These are phyloP conservation scores for Vigna nakashimae DNA, from an alignment of 306 rosid genomes.

Conservation along the genomic window DNA sequence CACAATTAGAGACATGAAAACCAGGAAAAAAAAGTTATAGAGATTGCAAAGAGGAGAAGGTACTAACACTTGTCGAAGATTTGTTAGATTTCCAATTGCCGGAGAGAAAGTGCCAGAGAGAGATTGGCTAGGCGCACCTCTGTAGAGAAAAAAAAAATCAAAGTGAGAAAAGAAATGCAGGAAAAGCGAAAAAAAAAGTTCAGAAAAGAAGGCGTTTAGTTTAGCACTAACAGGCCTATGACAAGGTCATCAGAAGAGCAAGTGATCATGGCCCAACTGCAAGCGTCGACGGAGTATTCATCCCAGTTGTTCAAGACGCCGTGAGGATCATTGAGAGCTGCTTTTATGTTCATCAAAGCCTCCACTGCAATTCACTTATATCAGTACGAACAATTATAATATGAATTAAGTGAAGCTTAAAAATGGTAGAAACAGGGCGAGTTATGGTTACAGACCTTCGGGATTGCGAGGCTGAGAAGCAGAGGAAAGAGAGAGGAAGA, in stretches of 20 bases:
- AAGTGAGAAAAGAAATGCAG: background rate
- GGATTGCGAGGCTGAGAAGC: slow-evolving; percentile 90
- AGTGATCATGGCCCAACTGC: slow-evolving; percentile 96
- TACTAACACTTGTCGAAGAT: slow-evolving; percentile 90
- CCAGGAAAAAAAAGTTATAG: background rate
- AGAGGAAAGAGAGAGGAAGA: slow-evolving; percentile 51
- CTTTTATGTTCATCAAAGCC: slow-evolving; percentile 72
- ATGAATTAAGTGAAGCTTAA: background rate
- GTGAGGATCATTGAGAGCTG: slow-evolving; percentile 72
- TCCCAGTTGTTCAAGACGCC: slow-evolving; percentile 88
- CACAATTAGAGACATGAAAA: slow-evolving; percentile 10
- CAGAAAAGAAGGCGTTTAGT: background rate
- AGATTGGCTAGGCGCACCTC: slow-evolving; percentile 97
- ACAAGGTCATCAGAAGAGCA: slow-evolving; percentile 81
- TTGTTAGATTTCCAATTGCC: slow-evolving; percentile 78
- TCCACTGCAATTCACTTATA: slow-evolving; percentile 56
- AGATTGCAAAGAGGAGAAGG: background rate
- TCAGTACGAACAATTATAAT: background rate
- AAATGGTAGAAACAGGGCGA: background rate
- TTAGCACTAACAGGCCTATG: slow-evolving; percentile 71
- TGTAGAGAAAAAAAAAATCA: slow-evolving; percentile 40
- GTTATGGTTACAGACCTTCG: slow-evolving; percentile 60
- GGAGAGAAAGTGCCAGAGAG: slow-evolving; percentile 84
- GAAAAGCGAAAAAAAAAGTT: background rate
- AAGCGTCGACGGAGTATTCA: slow-evolving; percentile 90